A percentile compares a stretch with the other conserved stretches of the same genome.
These are phyloP conservation scores for Pelargonium myrrhifolium DNA, from an alignment of 441 rosid genomes.

Conservation along the genomic window DNA sequence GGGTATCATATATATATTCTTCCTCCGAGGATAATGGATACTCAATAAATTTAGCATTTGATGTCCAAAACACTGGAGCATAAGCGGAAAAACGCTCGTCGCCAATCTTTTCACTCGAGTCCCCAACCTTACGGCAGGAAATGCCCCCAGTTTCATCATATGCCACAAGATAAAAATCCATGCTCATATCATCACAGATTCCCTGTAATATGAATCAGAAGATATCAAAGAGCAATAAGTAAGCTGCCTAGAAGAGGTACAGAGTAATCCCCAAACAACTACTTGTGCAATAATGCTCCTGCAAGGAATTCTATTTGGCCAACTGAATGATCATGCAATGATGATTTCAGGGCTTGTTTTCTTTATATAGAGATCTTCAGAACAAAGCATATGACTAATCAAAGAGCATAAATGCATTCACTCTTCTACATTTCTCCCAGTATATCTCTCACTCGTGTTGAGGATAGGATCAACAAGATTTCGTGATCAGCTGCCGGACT, in stretches of 20 bases:
- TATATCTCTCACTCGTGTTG: too few relatives aligned
- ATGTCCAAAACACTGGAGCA: constrained; percentile 68
- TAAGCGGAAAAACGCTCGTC: constrained; percentile 25
- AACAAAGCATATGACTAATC: too few relatives aligned
- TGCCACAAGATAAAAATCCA: constrained; percentile 63
- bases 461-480: too few relatives aligned
- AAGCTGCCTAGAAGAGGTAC: constrained; percentile 10
- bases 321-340: too few relatives aligned
- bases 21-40: constrained; percentile 56
- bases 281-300: too few relatives aligned
- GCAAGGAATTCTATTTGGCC: too few relatives aligned
- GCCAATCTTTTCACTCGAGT: constrained; percentile 20
- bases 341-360: too few relatives aligned
- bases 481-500: too few relatives aligned
- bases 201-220: constrained; percentile 51
- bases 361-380: too few relatives aligned
- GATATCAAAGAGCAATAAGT: constrained; percentile 17
- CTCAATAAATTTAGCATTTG: constrained; percentile 32
- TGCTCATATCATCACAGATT: constrained; percentile 43
- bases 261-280: constrained; percentile 7
- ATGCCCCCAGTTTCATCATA: constrained; percentile 72
- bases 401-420: too few relatives aligned
- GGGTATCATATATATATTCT: constrained; percentile 39
- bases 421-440: too few relatives aligned
- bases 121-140: constrained; percentile 63